Percentiles rank a stretch among this genome's conserved stretches.
phyloP scores from a whole-genome alignment of 495 filamentous ascomycete genomes.

The Aspergillus olivimuriae region DNA sequence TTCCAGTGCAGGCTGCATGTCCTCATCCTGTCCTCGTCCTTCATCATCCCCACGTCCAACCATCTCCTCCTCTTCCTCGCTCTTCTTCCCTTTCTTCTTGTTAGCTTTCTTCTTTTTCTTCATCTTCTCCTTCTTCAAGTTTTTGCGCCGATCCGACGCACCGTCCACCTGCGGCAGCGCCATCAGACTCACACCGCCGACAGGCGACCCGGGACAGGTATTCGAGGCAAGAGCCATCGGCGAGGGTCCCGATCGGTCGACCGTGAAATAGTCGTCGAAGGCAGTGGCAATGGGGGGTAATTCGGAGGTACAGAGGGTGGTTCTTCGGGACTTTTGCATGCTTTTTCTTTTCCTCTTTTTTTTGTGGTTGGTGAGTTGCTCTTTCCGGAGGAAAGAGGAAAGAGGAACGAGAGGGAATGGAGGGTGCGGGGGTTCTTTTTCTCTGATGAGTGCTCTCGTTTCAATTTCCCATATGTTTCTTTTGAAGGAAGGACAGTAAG shows the following conservation, averaged over 20 bases:
- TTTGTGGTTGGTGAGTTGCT: too few relatives aligned
- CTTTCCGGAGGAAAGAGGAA: neutral
- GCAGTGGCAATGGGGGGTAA: neutral
- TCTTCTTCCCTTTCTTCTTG: constrained; percentile 14
- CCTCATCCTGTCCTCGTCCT: too few relatives aligned
- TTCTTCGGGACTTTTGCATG: neutral
- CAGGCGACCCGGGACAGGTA: too few relatives aligned
- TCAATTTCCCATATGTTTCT: too few relatives aligned
- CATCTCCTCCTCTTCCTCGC: constrained; percentile 4
- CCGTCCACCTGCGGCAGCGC: neutral
- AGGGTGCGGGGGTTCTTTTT: too few relatives aligned
- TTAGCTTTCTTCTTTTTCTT: constrained; percentile 11
- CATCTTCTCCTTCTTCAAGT: constrained; percentile 11
- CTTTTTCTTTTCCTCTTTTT: neutral
- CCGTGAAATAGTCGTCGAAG: constrained; percentile 13
- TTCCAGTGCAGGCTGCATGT: too few relatives aligned
- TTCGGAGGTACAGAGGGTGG: constrained; percentile 14
- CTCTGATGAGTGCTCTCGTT: too few relatives aligned
- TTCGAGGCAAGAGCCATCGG: constrained; percentile 1
- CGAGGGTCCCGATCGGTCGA: neutral
- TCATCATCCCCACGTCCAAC: neutral
- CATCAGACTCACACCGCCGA: neutral
- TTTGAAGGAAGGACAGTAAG: too few relatives aligned
- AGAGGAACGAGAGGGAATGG: neutral
- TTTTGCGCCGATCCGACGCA: neutral